phyloP scores from a whole-genome alignment of 257 asterid genomes.

The Solanum dulcamara region DNA sequence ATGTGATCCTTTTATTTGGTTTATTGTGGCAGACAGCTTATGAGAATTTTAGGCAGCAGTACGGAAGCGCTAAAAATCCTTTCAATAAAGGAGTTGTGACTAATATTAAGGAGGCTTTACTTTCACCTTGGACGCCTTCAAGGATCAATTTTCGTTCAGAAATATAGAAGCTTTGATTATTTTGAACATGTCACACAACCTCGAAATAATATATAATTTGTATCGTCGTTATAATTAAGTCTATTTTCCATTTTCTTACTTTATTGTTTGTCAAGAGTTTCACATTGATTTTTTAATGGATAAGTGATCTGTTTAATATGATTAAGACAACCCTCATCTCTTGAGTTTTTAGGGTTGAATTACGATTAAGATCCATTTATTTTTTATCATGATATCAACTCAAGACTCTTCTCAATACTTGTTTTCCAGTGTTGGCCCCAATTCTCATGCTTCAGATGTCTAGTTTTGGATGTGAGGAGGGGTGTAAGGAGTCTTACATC shows the following conservation, averaged over 20 bases:
- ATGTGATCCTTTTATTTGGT: neutral
- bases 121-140: neutral
- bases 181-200: neutral
- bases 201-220: neutral
- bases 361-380: too few relatives aligned
- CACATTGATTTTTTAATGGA: too few relatives aligned
- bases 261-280: neutral
- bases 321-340: too few relatives aligned
- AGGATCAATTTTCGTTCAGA: conserved; percentile 22
- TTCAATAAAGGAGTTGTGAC: conserved; percentile 3
- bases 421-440: neutral
- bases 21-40: conserved; percentile 6
- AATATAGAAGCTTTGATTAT: neutral
- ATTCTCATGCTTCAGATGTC: neutral
- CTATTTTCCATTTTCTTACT: neutral
- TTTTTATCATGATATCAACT: too few relatives aligned
- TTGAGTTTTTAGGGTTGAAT: too few relatives aligned
- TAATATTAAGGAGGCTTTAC: conserved; percentile 18
- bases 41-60: conserved; percentile 17
- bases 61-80: conserved; percentile 7
- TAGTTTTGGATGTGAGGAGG: neutral
- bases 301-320: too few relatives aligned
- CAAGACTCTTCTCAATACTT: neutral
- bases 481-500: neutral
- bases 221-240: neutral